These are phyloP conservation scores for Coniosporium apollinis DNA, from an alignment of 495 filamentous ascomycete species.

Conservation along the genomic window DNA sequence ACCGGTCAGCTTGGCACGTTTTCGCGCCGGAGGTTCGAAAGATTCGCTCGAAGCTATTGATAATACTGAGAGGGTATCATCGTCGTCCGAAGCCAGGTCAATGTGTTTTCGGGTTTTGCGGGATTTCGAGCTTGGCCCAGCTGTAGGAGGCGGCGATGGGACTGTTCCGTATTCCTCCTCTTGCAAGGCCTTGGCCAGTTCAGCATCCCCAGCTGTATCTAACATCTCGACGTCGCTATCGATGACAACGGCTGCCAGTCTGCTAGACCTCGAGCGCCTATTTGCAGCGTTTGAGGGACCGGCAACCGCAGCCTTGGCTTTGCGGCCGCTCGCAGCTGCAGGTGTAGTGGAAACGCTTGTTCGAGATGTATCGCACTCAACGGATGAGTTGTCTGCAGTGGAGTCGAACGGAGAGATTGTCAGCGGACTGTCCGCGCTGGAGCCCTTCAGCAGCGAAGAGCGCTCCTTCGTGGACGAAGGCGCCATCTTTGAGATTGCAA, in stretches of 20 bases:
- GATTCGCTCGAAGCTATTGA: background rate
- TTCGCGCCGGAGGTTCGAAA: too few species aligned
- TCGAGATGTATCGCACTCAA: slow-evolving; percentile 55
- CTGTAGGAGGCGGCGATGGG: slow-evolving; percentile 7
- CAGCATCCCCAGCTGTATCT: slow-evolving; percentile 31
- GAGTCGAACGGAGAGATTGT: slow-evolving; percentile 20
- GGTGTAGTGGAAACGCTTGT: slow-evolving; percentile 56
- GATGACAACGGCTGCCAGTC: too few species aligned
- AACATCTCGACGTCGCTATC: slow-evolving; percentile 20
- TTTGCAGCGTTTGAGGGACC: too few species aligned
- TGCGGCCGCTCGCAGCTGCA: slow-evolving; percentile 12
- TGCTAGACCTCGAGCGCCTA: slow-evolving; percentile 20
- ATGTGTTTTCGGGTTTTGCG: background rate
- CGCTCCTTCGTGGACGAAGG: slow-evolving; percentile 11
- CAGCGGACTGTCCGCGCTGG: slow-evolving; percentile 6
- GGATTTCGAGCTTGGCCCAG: slow-evolving; percentile 9
- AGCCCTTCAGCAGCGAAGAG: slow-evolving; percentile 14
- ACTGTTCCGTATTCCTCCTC: slow-evolving; percentile 38
- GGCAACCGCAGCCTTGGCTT: slow-evolving; percentile 17
- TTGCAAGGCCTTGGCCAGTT: slow-evolving; percentile 43
- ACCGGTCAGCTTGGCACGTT: too few species aligned
- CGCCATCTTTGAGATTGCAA: slow-evolving; percentile 27
- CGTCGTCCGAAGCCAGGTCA: slow-evolving; percentile 8
- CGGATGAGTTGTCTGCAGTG: slow-evolving; percentile 29
- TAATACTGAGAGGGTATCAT: slow-evolving; percentile 5